Evolutionary conservation across 805 yeast genomes (phyloP).

Genomic region (Wickerhamiella qilinensis): DNA sequence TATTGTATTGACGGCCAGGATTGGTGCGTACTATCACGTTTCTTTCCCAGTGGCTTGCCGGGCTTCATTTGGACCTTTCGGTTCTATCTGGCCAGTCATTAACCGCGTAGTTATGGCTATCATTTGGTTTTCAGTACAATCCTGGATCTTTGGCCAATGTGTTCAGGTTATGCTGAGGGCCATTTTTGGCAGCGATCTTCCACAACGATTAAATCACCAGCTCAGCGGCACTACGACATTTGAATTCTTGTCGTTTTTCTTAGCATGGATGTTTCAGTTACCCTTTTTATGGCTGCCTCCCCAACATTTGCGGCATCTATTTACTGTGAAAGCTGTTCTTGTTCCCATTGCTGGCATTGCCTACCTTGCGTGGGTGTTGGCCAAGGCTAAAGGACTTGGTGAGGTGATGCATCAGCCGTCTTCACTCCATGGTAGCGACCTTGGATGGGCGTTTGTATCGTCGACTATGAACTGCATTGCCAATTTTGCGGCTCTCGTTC

Average conservation of each 20-base stretch:
- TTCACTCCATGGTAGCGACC: slow-evolving; percentile 31
- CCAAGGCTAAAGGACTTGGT: slow-evolving; percentile 30
- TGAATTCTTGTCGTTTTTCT: slow-evolving; percentile 53
- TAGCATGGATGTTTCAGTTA: slow-evolving; percentile 61
- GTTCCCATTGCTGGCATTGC: slow-evolving; percentile 72
- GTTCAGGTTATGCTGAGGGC: slow-evolving; percentile 58
- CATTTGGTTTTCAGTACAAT: slow-evolving; percentile 78
- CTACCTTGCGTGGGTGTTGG: slow-evolving; percentile 66
- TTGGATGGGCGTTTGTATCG: slow-evolving; percentile 66
- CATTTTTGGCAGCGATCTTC: slow-evolving; percentile 30
- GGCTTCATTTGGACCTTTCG: slow-evolving; percentile 74
- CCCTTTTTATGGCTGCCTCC: slow-evolving; percentile 73
- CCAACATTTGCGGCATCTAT: slow-evolving; percentile 62
- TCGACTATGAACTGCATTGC: slow-evolving; percentile 69
- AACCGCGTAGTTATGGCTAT: slow-evolving; percentile 75
- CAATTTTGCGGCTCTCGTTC: slow-evolving; percentile 69
- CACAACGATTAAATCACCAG: slow-evolving; percentile 20
- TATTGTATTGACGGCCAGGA: slow-evolving; percentile 49
- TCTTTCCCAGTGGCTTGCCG: slow-evolving; percentile 70
- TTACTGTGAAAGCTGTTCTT: slow-evolving; percentile 59
- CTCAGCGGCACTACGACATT: slow-evolving; percentile 44
- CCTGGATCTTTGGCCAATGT: slow-evolving; percentile 71
- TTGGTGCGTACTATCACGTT: slow-evolving; percentile 65
- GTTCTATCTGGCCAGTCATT: slow-evolving; percentile 69
- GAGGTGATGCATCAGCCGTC: neutral